These are phyloP conservation scores for Allium sativum DNA, from an alignment of 106 monocot species.

Conservation along the genomic window DNA sequence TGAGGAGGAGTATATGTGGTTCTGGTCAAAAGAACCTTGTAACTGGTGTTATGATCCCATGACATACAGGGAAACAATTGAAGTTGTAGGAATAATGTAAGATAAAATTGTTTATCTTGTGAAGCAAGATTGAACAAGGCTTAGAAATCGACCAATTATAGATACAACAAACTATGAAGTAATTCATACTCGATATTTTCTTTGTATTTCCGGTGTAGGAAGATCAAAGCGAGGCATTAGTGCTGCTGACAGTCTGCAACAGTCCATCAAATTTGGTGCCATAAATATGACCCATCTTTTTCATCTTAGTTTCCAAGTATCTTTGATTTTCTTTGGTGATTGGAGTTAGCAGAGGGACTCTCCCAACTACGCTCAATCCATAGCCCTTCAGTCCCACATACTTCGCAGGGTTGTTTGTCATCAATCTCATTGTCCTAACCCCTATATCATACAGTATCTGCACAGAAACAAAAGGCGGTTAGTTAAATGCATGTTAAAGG, in stretches of 20 bases:
- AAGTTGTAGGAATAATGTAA: too few relatives aligned
- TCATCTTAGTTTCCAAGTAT: slow-evolving; percentile 76
- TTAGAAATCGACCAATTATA: too few relatives aligned
- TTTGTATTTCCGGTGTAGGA: neutral
- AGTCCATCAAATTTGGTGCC: slow-evolving; percentile 43
- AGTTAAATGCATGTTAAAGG: too few relatives aligned
- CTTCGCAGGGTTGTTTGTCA: slow-evolving; percentile 94
- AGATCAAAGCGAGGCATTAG: slow-evolving; percentile 1
- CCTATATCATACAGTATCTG: slow-evolving; percentile 90
- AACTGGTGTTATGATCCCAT: too few relatives aligned
- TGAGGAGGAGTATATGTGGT: too few relatives aligned
- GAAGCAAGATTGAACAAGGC: too few relatives aligned
- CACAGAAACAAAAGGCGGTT: slow-evolving; percentile 1
- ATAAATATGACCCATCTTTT: slow-evolving; percentile 92
- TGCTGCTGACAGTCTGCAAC: slow-evolving; percentile 1
- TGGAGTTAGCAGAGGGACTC: slow-evolving; percentile 74
- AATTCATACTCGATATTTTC: neutral
- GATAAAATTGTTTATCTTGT: too few relatives aligned
- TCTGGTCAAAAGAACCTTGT: too few relatives aligned
- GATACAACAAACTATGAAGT: neutral
- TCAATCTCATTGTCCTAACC: slow-evolving; percentile 78
- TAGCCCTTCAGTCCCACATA: slow-evolving; percentile 87
- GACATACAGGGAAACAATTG: too few relatives aligned
- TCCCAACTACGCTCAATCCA: slow-evolving; percentile 64
- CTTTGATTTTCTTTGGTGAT: slow-evolving; percentile 83